A percentile compares a stretch with the other conserved stretches of the same genome.
Evolutionary conservation across 257 asterid genomes (phyloP).

Genomic region (Solanum dulcamara): DNA sequence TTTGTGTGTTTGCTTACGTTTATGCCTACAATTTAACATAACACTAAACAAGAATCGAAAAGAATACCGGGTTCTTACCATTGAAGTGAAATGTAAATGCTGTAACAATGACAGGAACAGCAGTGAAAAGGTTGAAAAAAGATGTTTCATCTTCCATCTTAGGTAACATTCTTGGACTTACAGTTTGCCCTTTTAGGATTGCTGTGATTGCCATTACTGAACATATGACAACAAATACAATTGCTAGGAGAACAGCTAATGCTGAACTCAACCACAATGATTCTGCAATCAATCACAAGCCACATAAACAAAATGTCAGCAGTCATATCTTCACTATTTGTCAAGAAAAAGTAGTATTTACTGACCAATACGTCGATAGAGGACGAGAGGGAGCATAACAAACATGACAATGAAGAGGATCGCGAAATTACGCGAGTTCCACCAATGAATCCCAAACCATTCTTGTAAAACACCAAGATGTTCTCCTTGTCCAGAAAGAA

Average conservation of each 20-base stretch:
- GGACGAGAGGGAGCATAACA: slow-evolving; percentile 65
- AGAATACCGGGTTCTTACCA: slow-evolving; percentile 27
- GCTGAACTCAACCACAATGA: slow-evolving; percentile 71
- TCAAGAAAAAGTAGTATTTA: background rate
- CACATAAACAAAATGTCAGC: background rate
- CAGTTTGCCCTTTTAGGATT: slow-evolving; percentile 45
- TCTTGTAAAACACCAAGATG: slow-evolving; percentile 77
- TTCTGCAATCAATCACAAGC: slow-evolving; percentile 37
- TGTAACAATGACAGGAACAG: slow-evolving; percentile 81
- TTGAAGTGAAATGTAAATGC: slow-evolving; percentile 93
- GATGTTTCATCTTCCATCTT: slow-evolving; percentile 43
- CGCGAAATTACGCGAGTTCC: slow-evolving; percentile 72
- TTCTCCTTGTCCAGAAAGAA: slow-evolving; percentile 75
- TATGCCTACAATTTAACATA: background rate
- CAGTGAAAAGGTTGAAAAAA: slow-evolving; percentile 85
- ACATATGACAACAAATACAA: slow-evolving; percentile 83
- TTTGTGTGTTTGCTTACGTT: background rate
- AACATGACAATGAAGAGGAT: slow-evolving; percentile 48
- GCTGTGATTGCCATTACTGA: slow-evolving; percentile 71
- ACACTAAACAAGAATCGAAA: background rate
- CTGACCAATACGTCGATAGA: slow-evolving; percentile 82
- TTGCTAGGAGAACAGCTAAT: slow-evolving; percentile 18
- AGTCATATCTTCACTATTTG: background rate
- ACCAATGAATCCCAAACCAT: slow-evolving; percentile 94
- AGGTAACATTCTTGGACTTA: slow-evolving; percentile 53